Percentiles rank a stretch among this genome's conserved stretches.
Evolutionary conservation across 2,329 filamentous ascomycete genomes (phyloP).

Genomic region (Pezicula carpinea): DNA sequence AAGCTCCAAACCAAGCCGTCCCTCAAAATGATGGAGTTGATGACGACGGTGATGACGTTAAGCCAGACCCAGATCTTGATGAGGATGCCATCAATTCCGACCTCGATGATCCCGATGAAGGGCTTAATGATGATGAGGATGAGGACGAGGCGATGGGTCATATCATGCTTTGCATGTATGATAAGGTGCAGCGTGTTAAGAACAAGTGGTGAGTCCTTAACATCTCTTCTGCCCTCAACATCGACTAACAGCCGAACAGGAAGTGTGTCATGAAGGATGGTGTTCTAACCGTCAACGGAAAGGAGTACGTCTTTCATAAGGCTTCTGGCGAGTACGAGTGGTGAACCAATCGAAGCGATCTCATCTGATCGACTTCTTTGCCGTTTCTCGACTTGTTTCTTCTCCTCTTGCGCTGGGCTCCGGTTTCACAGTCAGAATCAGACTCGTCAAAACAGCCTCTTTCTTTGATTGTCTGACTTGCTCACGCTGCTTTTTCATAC

Average conservation of each 20-base stretch:
- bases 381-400: too few species aligned
- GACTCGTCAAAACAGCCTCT: too few species aligned
- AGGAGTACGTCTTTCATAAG: constrained; percentile 98
- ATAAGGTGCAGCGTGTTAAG: constrained; percentile 98
- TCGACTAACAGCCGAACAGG: constrained; percentile 42
- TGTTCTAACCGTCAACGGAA: constrained; percentile 86
- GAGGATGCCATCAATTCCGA: constrained; percentile 99
- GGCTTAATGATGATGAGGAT: constrained; percentile 76
- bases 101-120: constrained; percentile 89
- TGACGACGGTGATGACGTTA: constrained; percentile 51
- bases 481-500: too few species aligned
- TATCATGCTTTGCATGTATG: constrained; percentile 98
- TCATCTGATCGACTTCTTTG: too few species aligned
- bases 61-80: constrained; percentile 56
- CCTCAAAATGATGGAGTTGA: constrained; percentile 61
- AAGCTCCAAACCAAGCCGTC: constrained; percentile 16
- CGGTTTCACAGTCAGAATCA: too few species aligned
- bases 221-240: too few species aligned
- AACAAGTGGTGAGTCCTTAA: constrained; percentile 73
- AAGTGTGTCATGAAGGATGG: constrained; percentile 99
- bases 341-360: constrained; percentile 43
- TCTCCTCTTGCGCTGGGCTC: too few species aligned
- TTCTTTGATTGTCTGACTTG: too few species aligned
- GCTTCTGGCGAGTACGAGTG: constrained; percentile 97
- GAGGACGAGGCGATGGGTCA: constrained; percentile 80